These are phyloP conservation scores for Geranium incanum DNA, from an alignment of 441 rosid genomes.

Conservation along the genomic window DNA sequence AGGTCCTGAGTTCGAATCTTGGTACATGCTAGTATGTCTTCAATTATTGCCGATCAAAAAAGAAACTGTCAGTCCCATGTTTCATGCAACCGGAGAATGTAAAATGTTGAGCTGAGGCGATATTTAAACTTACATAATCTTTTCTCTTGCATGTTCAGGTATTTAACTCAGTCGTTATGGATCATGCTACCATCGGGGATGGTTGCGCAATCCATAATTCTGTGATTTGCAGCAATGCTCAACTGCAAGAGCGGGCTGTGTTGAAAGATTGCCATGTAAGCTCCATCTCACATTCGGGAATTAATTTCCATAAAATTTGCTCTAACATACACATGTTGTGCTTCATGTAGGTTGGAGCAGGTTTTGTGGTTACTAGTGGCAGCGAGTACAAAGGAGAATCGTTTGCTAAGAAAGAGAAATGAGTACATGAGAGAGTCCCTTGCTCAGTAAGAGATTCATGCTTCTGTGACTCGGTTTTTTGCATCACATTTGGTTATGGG, in stretches of 20 bases:
- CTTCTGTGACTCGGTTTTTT: neutral
- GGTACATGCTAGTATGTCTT: no score
- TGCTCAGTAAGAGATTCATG: neutral
- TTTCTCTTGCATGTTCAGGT: conserved; percentile 38
- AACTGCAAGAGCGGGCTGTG: conserved; percentile 75
- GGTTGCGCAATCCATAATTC: conserved; percentile 91
- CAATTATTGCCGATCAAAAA: no score
- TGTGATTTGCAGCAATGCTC: conserved; percentile 80
- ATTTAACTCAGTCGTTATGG: conserved; percentile 77
- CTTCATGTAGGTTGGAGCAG: conserved; percentile 64
- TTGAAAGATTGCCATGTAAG: conserved; percentile 84
- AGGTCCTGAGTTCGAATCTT: no score
- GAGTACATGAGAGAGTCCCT: conserved; percentile 1
- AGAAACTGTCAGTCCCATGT: neutral
- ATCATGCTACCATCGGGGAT: conserved; percentile 78
- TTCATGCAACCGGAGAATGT: neutral
- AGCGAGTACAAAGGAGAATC: conserved; percentile 80
- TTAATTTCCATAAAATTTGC: neutral
- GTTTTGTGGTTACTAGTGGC: conserved; percentile 59
- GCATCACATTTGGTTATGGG: neutral
- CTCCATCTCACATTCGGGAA: conserved; percentile 7
- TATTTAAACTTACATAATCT: neutral
- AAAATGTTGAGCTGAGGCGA: neutral
- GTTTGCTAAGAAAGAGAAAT: conserved; percentile 61
- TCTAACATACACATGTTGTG: neutral